Evolutionary conservation across 352 stramenopile species (phyloP), one percentile per base, ranked within the genome.

Genomic region (Aphanomyces stellatus): DNA sequence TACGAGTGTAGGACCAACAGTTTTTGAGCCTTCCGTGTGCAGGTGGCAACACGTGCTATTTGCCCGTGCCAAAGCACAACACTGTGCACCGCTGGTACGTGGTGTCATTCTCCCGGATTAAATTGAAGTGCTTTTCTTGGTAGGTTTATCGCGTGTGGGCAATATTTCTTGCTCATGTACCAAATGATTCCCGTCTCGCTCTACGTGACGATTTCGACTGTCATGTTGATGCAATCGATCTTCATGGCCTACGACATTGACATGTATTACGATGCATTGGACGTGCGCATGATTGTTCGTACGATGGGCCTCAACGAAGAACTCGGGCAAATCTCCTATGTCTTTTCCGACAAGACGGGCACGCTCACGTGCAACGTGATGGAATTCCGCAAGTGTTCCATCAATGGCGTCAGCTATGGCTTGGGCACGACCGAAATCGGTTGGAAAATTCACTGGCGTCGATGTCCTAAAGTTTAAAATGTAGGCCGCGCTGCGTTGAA

Each of bases 321-420:
- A 60, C 80, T 98, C 11, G 97, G 96, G 2, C 91, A 98, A 80
- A 96, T 99, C 51, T 89, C 96, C 30, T 99, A 99, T 70, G 93
- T 99, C 4, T 99, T 99, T 74, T 98, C 88, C 1, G 97, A 99
- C 77, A 99, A 99, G 71, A 99, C 97, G 1, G 97, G 97, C n/a
- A 99, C 97, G 24, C 77, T 99, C 2, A 99, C 97, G 1, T 97
- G 95, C 73, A 99, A 99, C 76, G 80, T 99, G 5, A 99, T 99
- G 97, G 87, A 98, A 72, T 98, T 98, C 53, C 78, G 93, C 34
- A 96, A 96, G 61, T 97, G 92, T 63, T 93, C 88, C 2, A 92
- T 98, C 53, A 88, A 81, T 11, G 93, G 93, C 0, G 63, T 88
- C 13, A 88, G 49, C 25, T 57, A 57, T 35, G 49, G 49, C 49